phyloP scores from a whole-genome alignment of 139 green algal genomes.

The Astrephomene gubernaculifera region DNA sequence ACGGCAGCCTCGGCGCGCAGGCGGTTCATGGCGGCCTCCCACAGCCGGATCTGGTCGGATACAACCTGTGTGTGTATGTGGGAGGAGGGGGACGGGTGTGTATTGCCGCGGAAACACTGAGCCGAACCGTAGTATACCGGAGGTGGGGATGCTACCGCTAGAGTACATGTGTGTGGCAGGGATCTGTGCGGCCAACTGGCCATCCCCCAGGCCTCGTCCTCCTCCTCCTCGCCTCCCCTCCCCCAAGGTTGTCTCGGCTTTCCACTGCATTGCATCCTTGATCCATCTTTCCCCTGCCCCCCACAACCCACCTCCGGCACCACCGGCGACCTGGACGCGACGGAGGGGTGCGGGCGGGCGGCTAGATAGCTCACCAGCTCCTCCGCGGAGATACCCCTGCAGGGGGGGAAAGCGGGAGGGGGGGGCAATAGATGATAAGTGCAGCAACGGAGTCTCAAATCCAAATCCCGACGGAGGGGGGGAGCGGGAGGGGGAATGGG shows the following conservation, averaged over 20 bases:
- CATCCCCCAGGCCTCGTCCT: no score
- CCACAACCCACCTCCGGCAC: conserved; percentile 71
- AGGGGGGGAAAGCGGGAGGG: no score
- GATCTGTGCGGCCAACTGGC: no score
- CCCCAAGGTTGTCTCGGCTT: not conserved
- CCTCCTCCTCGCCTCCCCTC: no score
- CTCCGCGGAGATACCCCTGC: conserved; percentile 68
- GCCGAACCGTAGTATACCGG: no score
- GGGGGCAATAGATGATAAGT: no score
- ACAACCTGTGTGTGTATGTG: no score
- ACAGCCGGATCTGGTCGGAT: conserved; percentile 84
- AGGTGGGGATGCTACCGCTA: no score
- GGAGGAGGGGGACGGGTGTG: no score
- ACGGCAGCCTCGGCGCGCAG: conserved; percentile 50
- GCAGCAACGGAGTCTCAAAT: no score
- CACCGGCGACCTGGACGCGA: conserved; percentile 58
- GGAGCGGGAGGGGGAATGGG: not conserved
- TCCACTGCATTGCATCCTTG: not conserved
- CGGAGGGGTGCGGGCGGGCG: conserved; percentile 76
- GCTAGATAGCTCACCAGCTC: conserved; percentile 81
- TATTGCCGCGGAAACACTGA: no score
- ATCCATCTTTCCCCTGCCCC: not conserved
- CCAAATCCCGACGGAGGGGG: not conserved
- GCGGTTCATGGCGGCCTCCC: conserved; percentile 79
- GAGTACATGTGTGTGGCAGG: no score